Evolutionary conservation across 2,329 filamentous ascomycete species (phyloP), one percentile per base, ranked within the genome.

Genomic region (Fusarium clavum): DNA sequence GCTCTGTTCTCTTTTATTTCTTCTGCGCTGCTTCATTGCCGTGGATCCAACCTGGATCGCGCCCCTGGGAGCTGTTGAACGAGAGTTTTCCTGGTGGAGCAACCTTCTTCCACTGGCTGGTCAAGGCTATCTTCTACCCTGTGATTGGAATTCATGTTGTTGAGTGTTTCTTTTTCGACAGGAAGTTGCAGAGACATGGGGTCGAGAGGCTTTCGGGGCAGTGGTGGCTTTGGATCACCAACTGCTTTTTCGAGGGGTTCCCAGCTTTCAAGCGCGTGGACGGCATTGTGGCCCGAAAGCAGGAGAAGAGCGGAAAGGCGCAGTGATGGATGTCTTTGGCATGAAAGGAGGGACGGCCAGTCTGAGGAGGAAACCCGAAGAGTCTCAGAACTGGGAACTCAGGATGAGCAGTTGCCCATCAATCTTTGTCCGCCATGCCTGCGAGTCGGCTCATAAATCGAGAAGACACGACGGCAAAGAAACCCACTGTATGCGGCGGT

Each of bases 81-180:
- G 75, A 72, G 11, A 77, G 81, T 41, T 87, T 90, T 56, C 89
- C 90, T 0, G 82, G 83, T 2, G 90, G 93, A 12, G 84, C 88
- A 4, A 77, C 76, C 4, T 86, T 86, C 60, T 91, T 88, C 72
- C 83, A 84, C 67, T 86, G 83, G 77, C 79, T 92, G 2, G 88
- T 91, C 67, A 86, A 86, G 51, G 77, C 81, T 16, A 81, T 95
- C 44, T 82, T 91, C 57, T 72, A 82, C 22, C 82, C 87, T 1
- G 87, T 94, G 60, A 6, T 93, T 2, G 82, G 75, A 0, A 86
- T 93, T 14, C 95, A 98, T 79, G 24, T 84, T 0, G 62, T 79
- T 5, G 95, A 98, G 82, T 80, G 84, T n/a, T 80, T 80, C 46
- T 81, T 83, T 76, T 81, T 91, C 72, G 84, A 86, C 67, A 79